Conservation (phyloP, 352 stramenopile species). For the Pythium rishiriense region DNA sequence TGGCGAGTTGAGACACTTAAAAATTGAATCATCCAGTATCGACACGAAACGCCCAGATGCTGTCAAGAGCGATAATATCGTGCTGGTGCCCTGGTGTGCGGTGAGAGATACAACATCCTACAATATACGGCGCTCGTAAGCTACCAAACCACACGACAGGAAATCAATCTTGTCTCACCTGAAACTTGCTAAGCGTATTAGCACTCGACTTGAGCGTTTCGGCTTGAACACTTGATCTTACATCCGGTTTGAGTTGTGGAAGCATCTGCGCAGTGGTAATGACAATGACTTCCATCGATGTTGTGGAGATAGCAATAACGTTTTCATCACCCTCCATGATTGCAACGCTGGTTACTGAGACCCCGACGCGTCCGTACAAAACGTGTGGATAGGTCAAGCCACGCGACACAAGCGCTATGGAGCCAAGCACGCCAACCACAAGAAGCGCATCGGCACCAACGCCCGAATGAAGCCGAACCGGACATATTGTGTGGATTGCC, state of each 20-base stretch:
- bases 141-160: neutral
- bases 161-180: neutral
- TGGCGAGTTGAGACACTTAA: neutral
- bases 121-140: neutral
- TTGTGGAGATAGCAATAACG: constrained; percentile 1
- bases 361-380: neutral
- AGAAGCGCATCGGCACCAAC: constrained; percentile 4
- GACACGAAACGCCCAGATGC: constrained; percentile 6
- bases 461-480: neutral
- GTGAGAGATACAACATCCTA: constrained; percentile 5
- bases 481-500: constrained; percentile 5
- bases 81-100: neutral
- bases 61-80: constrained; percentile 5
- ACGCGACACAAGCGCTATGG: constrained; percentile 5
- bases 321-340: constrained; percentile 1
- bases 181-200: neutral
- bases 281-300: neutral
- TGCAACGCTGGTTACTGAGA: neutral
- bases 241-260: neutral
- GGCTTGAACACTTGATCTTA: neutral
- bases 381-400: neutral
- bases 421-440: constrained; percentile 7
- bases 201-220: neutral
- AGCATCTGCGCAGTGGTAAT: constrained; percentile 4
- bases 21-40: neutral